A percentile compares a stretch with the other conserved stretches of the same genome.
These are phyloP conservation scores for Remersonia thermophila DNA, from an alignment of 2,329 filamentous ascomycete species.

Conservation along the genomic window DNA sequence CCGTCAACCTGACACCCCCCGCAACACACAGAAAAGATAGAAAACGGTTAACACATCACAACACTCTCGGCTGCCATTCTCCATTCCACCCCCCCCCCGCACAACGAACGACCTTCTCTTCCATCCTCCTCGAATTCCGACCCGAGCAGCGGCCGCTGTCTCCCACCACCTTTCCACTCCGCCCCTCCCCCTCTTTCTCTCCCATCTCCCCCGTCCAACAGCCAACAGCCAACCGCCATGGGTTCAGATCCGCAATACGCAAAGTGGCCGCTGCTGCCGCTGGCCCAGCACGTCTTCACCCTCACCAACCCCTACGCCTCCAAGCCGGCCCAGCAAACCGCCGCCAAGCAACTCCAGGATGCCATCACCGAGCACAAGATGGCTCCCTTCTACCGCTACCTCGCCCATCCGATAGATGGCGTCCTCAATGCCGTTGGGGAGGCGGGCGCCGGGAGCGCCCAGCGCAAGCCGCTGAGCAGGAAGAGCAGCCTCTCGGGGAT, in stretches of 20 bases:
- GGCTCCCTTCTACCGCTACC: constrained; percentile 75
- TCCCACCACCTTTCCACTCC: too few relatives aligned
- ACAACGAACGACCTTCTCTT: too few relatives aligned
- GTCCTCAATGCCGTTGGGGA: constrained; percentile 69
- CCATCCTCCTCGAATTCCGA: too few relatives aligned
- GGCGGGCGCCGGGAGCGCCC: constrained; percentile 31
- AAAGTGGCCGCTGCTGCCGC: constrained; percentile 69
- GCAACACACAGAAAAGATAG: too few relatives aligned
- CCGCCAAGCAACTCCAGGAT: constrained; percentile 65
- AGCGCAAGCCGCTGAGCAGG: constrained; percentile 47
- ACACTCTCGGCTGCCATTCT: too few relatives aligned
- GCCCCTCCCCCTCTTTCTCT: background rate
- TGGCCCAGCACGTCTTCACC: constrained; percentile 77
- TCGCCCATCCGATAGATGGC: constrained; percentile 71
- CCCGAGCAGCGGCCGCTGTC: too few relatives aligned
- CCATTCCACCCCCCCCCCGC: too few relatives aligned
- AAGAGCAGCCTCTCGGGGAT: constrained; percentile 62
- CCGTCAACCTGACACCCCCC: too few relatives aligned
- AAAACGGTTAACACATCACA: too few relatives aligned
- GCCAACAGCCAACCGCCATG: constrained; percentile 44
- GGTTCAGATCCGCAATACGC: constrained; percentile 74
- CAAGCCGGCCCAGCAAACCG: constrained; percentile 52
- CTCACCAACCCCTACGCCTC: constrained; percentile 69
- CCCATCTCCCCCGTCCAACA: constrained; percentile 1
- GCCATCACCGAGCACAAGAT: constrained; percentile 75